A percentile compares a stretch with the other conserved stretches of the same genome.
Conservation (phyloP, 495 filamentous ascomycete species). For the Amniculicola lignicola region DNA sequence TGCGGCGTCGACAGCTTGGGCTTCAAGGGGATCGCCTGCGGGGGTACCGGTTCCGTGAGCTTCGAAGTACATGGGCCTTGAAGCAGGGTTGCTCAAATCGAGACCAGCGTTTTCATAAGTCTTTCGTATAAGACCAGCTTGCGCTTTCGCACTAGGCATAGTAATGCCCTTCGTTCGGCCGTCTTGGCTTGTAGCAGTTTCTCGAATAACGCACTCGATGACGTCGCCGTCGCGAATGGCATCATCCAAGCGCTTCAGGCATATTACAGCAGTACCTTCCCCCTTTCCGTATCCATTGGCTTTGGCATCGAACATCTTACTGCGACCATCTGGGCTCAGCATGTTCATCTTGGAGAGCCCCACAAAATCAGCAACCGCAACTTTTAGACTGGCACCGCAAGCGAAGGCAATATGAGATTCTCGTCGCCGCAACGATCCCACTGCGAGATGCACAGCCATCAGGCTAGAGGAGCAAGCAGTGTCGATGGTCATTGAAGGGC, state of each 20-base stretch:
- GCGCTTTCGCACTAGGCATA: constrained; percentile 8
- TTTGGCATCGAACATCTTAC: constrained; percentile 5
- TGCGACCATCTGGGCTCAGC: constrained; percentile 3
- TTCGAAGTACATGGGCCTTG: constrained; percentile 13
- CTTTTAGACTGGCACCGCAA: constrained; percentile 3
- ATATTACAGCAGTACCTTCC: constrained; percentile 30
- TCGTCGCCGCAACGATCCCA: constrained; percentile 2
- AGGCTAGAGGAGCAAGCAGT: constrained; percentile 23
- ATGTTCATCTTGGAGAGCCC: constrained; percentile 3
- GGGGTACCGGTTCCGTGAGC: constrained; percentile 23
- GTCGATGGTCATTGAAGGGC: constrained; percentile 16
- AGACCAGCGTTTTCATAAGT: constrained; percentile 15
- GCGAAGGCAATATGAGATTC: constrained; percentile 16
- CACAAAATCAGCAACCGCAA: neutral
- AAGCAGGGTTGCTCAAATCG: neutral
- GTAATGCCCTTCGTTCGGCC: constrained; percentile 19
- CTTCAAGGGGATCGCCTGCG: constrained; percentile 20
- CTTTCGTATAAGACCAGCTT: constrained; percentile 14
- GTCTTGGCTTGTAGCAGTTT: constrained; percentile 38
- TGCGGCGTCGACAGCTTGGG: neutral
- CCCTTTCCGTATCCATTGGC: constrained; percentile 23
- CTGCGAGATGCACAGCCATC: constrained; percentile 18
- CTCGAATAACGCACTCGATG: constrained; percentile 48
- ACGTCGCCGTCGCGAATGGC: constrained; percentile 47
- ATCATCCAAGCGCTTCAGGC: constrained; percentile 44